Percentiles rank a stretch among this genome's conserved stretches.
Conservation (phyloP, 2,329 filamentous ascomycete species). For the Magnaporthiopsis rhizophila region DNA sequence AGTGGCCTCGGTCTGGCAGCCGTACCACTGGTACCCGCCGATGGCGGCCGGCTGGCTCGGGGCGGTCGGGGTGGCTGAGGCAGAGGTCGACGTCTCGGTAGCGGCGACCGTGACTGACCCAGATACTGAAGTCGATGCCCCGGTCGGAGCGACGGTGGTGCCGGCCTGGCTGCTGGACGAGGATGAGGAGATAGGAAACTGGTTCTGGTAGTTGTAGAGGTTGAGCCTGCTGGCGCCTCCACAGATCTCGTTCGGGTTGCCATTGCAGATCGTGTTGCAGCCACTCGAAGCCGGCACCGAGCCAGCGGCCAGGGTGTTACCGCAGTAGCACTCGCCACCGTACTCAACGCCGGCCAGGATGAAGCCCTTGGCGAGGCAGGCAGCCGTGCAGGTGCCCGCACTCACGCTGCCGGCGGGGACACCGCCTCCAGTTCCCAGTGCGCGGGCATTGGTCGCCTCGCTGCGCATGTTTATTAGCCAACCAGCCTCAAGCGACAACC, state of each 20-base stretch:
- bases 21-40: slow-evolving; percentile 27
- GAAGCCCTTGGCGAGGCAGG: slow-evolving; percentile 14
- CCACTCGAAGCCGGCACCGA: slow-evolving; percentile 10
- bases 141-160: background rate
- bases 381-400: slow-evolving; percentile 16
- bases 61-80: slow-evolving; percentile 20
- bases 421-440: slow-evolving; percentile 10
- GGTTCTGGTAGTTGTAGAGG: slow-evolving; percentile 6
- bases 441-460: slow-evolving; percentile 16
- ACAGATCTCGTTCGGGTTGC: slow-evolving; percentile 8
- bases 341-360: slow-evolving; percentile 26
- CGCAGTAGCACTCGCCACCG: slow-evolving; percentile 16
- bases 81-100: slow-evolving; percentile 3
- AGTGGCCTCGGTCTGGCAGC: slow-evolving; percentile 49
- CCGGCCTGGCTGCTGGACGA: background rate
- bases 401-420: slow-evolving; percentile 12
- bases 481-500: background rate
- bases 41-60: slow-evolving; percentile 35
- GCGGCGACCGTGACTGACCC: background rate
- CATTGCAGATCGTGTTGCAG: slow-evolving; percentile 7
- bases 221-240: slow-evolving; percentile 9
- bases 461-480: slow-evolving; percentile 1
- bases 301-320: slow-evolving; percentile 15
- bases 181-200: background rate
- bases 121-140: background rate